These are phyloP conservation scores for Artemisia argyi DNA, from an alignment of 129 eudicot species.

Conservation along the genomic window DNA sequence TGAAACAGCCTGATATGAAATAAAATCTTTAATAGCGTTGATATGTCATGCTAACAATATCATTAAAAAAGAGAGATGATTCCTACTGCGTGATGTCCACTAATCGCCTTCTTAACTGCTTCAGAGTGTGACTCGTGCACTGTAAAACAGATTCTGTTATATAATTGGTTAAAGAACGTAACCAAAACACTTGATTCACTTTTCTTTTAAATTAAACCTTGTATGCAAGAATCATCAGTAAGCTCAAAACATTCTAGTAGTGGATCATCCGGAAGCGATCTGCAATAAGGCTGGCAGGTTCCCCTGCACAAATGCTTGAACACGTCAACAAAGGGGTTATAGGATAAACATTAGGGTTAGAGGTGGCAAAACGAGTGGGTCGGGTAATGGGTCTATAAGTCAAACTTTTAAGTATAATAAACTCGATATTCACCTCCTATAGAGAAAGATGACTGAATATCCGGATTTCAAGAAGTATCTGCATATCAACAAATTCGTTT, in stretches of 20 bases:
- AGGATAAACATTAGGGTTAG: neutral
- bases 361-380: too few relatives aligned
- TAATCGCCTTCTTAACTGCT: slow-evolving; percentile 59
- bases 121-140: slow-evolving; percentile 57
- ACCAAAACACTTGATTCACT: neutral
- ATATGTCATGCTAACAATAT: neutral
- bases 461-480: slow-evolving; percentile 90
- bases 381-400: neutral
- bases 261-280: slow-evolving; percentile 94
- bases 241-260: slow-evolving; percentile 79
- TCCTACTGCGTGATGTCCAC: slow-evolving; percentile 59
- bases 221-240: slow-evolving; percentile 45
- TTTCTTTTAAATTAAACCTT: slow-evolving; percentile 41
- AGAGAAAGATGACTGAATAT: slow-evolving; percentile 80
- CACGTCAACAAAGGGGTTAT: neutral
- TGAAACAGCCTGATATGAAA: slow-evolving; percentile 63
- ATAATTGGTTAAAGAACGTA: neutral
- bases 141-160: slow-evolving; percentile 31
- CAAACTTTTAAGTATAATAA: slow-evolving; percentile 8
- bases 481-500: slow-evolving; percentile 25
- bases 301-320: slow-evolving; percentile 53
- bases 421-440: slow-evolving; percentile 57
- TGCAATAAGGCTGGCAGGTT: slow-evolving; percentile 89
- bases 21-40: neutral
- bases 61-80: slow-evolving; percentile 1